Base-by-base conservation (phyloP, 1,139 yeast genomes). In the Yamadazyma triangularis region DNA sequence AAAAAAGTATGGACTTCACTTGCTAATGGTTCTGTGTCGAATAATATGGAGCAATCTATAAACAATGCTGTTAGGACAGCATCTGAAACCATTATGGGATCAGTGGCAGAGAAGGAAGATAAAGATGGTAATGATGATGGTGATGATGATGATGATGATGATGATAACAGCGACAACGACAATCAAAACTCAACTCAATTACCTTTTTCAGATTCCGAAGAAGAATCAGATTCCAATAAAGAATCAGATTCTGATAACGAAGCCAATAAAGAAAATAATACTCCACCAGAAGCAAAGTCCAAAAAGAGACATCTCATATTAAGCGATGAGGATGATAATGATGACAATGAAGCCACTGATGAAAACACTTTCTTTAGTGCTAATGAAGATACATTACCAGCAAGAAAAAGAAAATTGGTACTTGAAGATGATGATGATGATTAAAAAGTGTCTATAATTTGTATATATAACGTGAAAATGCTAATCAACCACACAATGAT, bases 401-500 rank as follows among this genome's bases (percentile, higher is more conserved):
- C 31, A 11, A 33, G 42, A 30, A 42, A 44, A 28, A 47, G 42
- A 28, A 41, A 42, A 27, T 28, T 45, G 10, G 39, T 47, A 2
- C 25, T 54, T 5, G 47, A 41, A 15, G 60, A 54, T 29, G 57
- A 50, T 16, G 59, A 51, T 14, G 57, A 53, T 25, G 52, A 51
- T 24, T 28, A 35, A 29, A 28, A 30, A 21, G 19, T 22, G 21
- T 23, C 20, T 21, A 20, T 11, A 12, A 22, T 9, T 7, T 7
- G 9, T 18, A 9, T 18, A 18, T 18, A 18, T 18, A 18, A 7
- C 9, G 20, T 18, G 9, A 6, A 18, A 18, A 7, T 7, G 20
- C 21, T 48, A 62, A 42, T 58, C 69, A 6, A 50, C 60, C 9
- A 60, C 68, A 45, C 75, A 69, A 33, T 66, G 70, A 19, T 44